Percentiles rank a stretch among this genome's conserved stretches.
phyloP scores from a whole-genome alignment of 2,329 filamentous ascomycete species.

The Aureobasidium sp. region DNA sequence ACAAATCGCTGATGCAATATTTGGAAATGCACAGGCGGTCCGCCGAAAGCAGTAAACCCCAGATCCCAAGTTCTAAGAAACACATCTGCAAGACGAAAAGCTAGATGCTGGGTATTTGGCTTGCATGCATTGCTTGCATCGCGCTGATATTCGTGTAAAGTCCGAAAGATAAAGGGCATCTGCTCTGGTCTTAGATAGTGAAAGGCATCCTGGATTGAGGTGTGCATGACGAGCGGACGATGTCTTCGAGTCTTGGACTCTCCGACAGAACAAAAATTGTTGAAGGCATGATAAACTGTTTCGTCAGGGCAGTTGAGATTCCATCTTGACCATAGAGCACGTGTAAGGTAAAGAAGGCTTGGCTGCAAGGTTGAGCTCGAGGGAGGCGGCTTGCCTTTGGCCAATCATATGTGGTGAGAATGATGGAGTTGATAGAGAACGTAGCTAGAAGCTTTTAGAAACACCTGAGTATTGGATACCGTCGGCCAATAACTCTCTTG shows the following conservation, averaged over 20 bases:
- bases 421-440: neutral
- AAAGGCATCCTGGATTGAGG: neutral
- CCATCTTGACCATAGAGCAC: neutral
- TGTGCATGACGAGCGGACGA: neutral
- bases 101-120: neutral
- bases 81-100: neutral
- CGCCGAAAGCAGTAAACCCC: slow-evolving; percentile 60
- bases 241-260: too few relatives aligned
- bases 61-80: slow-evolving; percentile 44
- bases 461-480: too few relatives aligned
- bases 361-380: neutral
- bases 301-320: neutral
- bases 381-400: neutral
- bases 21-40: slow-evolving; percentile 63
- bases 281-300: neutral
- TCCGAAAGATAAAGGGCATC: neutral
- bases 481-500: too few relatives aligned
- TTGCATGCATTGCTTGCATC: neutral
- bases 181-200: neutral
- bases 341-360: neutral
- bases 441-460: too few relatives aligned
- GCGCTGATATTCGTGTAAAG: neutral
- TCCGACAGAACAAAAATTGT: too few relatives aligned
- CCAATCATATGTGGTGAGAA: neutral
- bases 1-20: slow-evolving; percentile 60